Evolutionary conservation across 495 filamentous ascomycete species (phyloP), one percentile per base, ranked within the genome.

Genomic region (Tricharina praecox): DNA sequence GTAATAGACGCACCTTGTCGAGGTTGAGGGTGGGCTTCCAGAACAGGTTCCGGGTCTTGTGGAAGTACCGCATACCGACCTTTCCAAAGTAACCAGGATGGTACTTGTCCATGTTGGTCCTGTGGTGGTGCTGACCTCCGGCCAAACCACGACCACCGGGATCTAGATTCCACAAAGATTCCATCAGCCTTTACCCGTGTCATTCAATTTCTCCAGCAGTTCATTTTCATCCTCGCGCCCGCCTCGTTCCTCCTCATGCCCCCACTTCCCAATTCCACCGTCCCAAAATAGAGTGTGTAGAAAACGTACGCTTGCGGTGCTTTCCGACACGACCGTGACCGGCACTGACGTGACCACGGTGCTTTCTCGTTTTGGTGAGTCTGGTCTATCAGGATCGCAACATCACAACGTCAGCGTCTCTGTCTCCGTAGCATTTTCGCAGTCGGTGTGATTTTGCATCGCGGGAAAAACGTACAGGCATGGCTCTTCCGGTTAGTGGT

Each of bases 1-100:
- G 18, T 35, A 37, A 28, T 43, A 25, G 36, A 58, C 64, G 50
- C 69, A 86, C 81, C 79, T 88, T 92, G 66, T 92, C 83, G 59
- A 92, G 68, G 69, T 92, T 92, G 77, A 92, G 76, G 44, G 77
- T 73, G 53, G 83, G 84, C 69, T 85, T 90, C 86, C 86, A 94
- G 76, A 82, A 84, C 55, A 85, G 79, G 71, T 84, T 84, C 58
- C 75, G 70, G 63, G 77, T 75, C 71, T 83, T 84, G 74, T 92
- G 85, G 80, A 92, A 81, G 73, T 90, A 85, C 54, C 86, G 71
- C 86, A 93, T 94, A 73, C 85, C 85, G 51, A 93, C 85, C 73
- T 93, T 94, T 68, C 86, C 86, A 70, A 93, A 94, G 80, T 92
- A 93, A 80, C 83, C 84, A 16, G 82, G 82, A 69, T 88, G 82